Evolutionary conservation across 495 filamentous ascomycete species (phyloP).

Genomic region (Eremomyces bilateralis): DNA sequence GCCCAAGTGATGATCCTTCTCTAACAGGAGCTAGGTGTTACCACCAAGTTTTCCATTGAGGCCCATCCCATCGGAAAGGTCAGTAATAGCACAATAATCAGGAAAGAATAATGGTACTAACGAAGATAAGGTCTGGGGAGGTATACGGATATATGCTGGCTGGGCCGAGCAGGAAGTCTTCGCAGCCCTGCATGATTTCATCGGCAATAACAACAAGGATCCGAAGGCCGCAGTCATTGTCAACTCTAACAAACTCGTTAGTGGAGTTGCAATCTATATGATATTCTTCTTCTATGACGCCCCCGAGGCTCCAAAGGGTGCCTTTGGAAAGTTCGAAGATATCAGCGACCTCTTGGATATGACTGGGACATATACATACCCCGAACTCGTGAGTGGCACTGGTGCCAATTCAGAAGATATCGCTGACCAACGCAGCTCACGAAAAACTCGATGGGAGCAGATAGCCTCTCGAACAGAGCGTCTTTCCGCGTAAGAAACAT

Average conservation of each 20-base stretch:
- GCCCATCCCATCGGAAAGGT: slow-evolving; percentile 5
- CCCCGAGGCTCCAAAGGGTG: slow-evolving; percentile 4
- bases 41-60: neutral
- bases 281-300: slow-evolving; percentile 11
- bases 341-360: neutral
- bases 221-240: slow-evolving; percentile 12
- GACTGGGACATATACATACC: neutral
- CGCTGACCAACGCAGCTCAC: neutral
- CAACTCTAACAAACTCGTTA: slow-evolving; percentile 3
- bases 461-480: neutral
- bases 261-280: slow-evolving; percentile 2
- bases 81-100: too few species aligned
- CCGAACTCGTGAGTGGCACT: neutral
- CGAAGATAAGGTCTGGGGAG: too few species aligned
- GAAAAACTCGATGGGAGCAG: neutral
- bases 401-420: neutral
- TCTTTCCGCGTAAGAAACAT: too few species aligned
- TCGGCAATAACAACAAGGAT: slow-evolving; percentile 3
- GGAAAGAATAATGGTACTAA: too few species aligned
- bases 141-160: slow-evolving; percentile 1
- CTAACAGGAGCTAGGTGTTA: too few species aligned
- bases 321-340: slow-evolving; percentile 1
- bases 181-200: slow-evolving; percentile 9
- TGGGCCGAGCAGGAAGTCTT: slow-evolving; percentile 1
- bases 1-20: too few species aligned